Conservation (phyloP, 768 basidiomycete genomes). For the Kwoniella mangroviensis region DNA sequence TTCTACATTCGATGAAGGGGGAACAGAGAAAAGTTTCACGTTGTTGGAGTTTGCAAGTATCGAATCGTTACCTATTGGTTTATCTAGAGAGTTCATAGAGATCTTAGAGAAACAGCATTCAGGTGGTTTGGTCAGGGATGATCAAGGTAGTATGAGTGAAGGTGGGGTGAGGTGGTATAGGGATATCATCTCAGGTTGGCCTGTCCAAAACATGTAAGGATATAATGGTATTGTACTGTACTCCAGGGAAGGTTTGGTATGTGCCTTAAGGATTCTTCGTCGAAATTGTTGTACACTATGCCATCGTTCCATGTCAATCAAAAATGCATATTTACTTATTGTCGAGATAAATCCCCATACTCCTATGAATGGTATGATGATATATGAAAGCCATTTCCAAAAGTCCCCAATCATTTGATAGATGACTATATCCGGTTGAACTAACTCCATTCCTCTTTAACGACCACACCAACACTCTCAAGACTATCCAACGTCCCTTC, state of each 20-base stretch:
- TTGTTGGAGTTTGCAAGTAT: constrained; percentile 69
- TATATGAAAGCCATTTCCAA: too few relatives aligned
- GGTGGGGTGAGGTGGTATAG: constrained; percentile 64
- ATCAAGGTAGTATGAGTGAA: constrained; percentile 61
- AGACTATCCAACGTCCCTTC: constrained; percentile 68
- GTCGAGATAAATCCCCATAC: background rate
- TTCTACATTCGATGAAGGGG: constrained; percentile 3
- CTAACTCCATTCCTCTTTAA: constrained; percentile 50
- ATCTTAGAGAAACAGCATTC: constrained; percentile 66
- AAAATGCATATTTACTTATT: background rate
- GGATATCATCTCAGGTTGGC: constrained; percentile 44
- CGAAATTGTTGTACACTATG: too few relatives aligned
- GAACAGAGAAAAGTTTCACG: constrained; percentile 60
- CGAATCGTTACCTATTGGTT: constrained; percentile 73
- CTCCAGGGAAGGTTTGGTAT: too few relatives aligned
- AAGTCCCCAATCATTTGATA: too few relatives aligned
- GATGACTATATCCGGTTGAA: too few relatives aligned
- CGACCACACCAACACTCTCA: constrained; percentile 60
- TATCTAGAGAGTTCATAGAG: constrained; percentile 77
- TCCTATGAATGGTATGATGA: too few relatives aligned
- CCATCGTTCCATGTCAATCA: background rate
- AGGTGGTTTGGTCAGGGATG: constrained; percentile 73
- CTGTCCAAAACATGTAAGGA: constrained; percentile 2
- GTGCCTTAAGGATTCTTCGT: too few relatives aligned
- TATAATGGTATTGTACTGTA: too few relatives aligned